Conservation (phyloP, 176 grass and related monocot genomes). For the Triticum monococcum region DNA sequence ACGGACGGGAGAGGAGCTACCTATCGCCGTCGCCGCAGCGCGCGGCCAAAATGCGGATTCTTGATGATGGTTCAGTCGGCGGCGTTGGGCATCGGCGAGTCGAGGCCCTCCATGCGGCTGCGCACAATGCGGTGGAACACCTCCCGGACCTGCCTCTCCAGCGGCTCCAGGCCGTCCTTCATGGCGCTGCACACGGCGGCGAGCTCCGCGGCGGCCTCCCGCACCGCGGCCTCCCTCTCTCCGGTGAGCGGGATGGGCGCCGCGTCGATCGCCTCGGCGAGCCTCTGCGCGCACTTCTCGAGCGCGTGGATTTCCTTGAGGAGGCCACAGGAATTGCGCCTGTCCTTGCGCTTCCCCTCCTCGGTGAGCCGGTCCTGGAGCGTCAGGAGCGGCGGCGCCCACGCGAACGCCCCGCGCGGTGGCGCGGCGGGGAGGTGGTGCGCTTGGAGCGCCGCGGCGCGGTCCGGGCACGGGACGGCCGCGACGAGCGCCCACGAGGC, state of each 20-base stretch:
- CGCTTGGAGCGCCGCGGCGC: constrained; percentile 54
- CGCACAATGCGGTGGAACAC: constrained; percentile 95
- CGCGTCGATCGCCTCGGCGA: constrained; percentile 59
- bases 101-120: constrained; percentile 78
- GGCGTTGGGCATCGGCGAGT: constrained; percentile 49
- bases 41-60: background rate
- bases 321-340: constrained; percentile 71
- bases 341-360: constrained; percentile 87
- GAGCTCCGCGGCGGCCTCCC: constrained; percentile 50
- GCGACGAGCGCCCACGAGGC: constrained; percentile 78
- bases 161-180: constrained; percentile 63
- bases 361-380: constrained; percentile 78
- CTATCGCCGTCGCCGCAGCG: constrained; percentile 22
- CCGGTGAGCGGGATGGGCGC: constrained; percentile 29
- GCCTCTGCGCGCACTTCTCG: constrained; percentile 61
- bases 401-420: constrained; percentile 51
- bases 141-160: constrained; percentile 78
- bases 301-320: constrained; percentile 75
- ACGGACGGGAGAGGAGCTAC: constrained; percentile 26
- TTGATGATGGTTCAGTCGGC: constrained; percentile 39
- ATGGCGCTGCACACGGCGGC: constrained; percentile 50
- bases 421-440: constrained; percentile 45
- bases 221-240: constrained; percentile 57
- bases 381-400: constrained; percentile 67
- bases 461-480: constrained; percentile 81